Evolutionary conservation across 805 yeast species (phyloP).

Genomic region (Blastobotrys attinorum): DNA sequence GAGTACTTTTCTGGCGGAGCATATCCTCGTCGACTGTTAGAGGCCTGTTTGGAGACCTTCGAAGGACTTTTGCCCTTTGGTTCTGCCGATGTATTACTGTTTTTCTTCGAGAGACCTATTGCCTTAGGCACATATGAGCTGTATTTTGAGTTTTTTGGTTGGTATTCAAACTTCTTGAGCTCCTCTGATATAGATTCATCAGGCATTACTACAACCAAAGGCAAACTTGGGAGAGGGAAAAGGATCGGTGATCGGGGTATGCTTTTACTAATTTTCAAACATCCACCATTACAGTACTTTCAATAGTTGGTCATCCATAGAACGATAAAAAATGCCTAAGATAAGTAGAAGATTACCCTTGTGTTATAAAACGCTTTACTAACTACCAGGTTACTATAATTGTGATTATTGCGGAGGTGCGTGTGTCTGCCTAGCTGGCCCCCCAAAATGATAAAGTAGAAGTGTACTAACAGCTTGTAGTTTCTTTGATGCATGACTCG

Average conservation of each 20-base stretch:
- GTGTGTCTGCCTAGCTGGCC: constrained; percentile 10
- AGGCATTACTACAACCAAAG: too few relatives aligned
- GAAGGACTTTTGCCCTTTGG: not conserved
- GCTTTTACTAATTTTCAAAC: too few relatives aligned
- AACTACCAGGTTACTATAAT: constrained; percentile 18
- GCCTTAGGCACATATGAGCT: too few relatives aligned
- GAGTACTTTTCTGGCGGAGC: constrained; percentile 3
- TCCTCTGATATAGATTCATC: not conserved
- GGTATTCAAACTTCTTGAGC: not conserved
- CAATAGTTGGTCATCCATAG: not conserved
- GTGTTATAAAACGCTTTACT: not conserved
- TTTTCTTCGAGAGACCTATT: not conserved
- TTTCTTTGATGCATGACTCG: constrained; percentile 83
- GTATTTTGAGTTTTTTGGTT: not conserved
- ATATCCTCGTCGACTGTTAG: not conserved
- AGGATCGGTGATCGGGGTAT: too few relatives aligned
- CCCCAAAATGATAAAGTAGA: not conserved
- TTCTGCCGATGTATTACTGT: not conserved
- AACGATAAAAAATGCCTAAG: constrained; percentile 19
- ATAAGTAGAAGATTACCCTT: constrained; percentile 18
- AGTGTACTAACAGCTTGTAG: constrained; percentile 18
- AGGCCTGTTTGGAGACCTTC: not conserved
- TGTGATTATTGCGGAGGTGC: constrained; percentile 73
- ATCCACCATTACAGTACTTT: not conserved
- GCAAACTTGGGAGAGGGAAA: too few relatives aligned